Conservation (phyloP, 2,329 filamentous ascomycete species). For the Knoxdaviesia proteae region DNA sequence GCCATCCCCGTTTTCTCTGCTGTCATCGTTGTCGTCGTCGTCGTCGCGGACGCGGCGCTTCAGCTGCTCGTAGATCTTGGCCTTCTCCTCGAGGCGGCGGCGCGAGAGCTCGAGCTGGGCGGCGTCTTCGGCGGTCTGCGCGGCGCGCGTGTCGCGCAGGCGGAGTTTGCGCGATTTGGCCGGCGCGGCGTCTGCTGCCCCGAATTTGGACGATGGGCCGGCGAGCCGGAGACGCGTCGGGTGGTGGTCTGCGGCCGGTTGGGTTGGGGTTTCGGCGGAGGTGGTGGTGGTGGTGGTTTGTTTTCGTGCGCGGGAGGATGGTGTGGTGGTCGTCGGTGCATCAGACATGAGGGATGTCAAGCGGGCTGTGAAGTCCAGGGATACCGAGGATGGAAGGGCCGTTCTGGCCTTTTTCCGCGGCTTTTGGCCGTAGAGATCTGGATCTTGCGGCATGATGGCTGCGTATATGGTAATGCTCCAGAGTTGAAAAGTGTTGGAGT, state of each 20-base stretch:
- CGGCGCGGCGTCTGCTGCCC: too few relatives aligned
- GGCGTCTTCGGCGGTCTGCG: conserved; percentile 28
- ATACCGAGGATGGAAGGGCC: conserved; percentile 49
- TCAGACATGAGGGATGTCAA: conserved; percentile 60
- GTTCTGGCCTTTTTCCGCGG: conserved; percentile 48
- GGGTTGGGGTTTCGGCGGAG: too few relatives aligned
- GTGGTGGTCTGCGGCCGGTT: background rate
- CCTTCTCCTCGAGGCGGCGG: conserved; percentile 77
- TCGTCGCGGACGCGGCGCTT: conserved; percentile 52
- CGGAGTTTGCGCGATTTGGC: too few relatives aligned
- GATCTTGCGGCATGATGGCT: conserved; percentile 37
- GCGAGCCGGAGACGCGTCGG: background rate
- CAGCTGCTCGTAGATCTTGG: conserved; percentile 69
- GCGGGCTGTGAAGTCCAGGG: conserved; percentile 72
- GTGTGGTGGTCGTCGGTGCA: conserved; percentile 19
- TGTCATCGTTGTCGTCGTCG: too few relatives aligned
- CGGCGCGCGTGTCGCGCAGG: conserved; percentile 1
- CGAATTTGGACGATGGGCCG: conserved; percentile 22
- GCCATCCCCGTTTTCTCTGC: too few relatives aligned
- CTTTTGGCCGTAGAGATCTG: conserved; percentile 56
- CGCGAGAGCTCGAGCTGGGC: conserved; percentile 50
- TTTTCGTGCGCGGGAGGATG: conserved; percentile 19
- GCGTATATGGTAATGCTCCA: too few relatives aligned
- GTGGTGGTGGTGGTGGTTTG: too few relatives aligned
- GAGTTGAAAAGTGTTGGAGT: too few relatives aligned